Evolutionary conservation across 2,329 filamentous ascomycete genomes (phyloP).

Genomic region (Epichloe gansuensis): DNA sequence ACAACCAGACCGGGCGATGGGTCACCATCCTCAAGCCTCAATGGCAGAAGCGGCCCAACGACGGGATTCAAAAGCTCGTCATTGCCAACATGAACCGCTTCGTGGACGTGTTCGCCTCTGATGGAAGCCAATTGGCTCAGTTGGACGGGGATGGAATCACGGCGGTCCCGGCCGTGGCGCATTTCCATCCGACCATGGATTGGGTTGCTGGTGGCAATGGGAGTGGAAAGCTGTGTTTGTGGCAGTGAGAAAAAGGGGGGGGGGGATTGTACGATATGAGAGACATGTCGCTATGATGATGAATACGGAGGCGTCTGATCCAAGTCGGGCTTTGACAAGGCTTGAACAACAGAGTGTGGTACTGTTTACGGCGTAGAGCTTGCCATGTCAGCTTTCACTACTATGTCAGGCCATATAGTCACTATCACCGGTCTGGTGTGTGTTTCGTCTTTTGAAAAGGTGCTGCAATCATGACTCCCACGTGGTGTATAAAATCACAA

Average conservation of each 20-base stretch:
- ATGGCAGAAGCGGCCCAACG: slow-evolving; percentile 71
- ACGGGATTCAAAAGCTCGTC: slow-evolving; percentile 73
- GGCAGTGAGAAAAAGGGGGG: slow-evolving; percentile 43
- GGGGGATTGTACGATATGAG: no score
- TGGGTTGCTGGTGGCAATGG: slow-evolving; percentile 91
- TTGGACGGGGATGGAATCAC: slow-evolving; percentile 81
- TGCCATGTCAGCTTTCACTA: no score
- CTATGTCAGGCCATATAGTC: no score
- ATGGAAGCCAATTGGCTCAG: slow-evolving; percentile 80
- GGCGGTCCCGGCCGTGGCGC: slow-evolving; percentile 83
- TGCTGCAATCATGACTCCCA: no score
- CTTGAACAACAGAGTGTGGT: not conserved
- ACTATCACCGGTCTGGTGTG: no score
- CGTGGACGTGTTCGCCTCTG: slow-evolving; percentile 74
- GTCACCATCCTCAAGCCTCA: slow-evolving; percentile 73
- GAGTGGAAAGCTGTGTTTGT: slow-evolving; percentile 84
- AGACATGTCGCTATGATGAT: not conserved
- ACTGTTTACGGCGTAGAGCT: not conserved
- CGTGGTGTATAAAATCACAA: no score
- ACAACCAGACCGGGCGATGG: slow-evolving; percentile 93
- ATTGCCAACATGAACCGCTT: slow-evolving; percentile 98
- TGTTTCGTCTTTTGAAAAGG: no score
- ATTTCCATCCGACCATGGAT: slow-evolving; percentile 75
- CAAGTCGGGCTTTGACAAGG: not conserved
- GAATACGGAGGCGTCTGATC: not conserved